Evolutionary conservation across 192 early-diverging fungal species (phyloP).

Genomic region (Helicostylum pulchrum): DNA sequence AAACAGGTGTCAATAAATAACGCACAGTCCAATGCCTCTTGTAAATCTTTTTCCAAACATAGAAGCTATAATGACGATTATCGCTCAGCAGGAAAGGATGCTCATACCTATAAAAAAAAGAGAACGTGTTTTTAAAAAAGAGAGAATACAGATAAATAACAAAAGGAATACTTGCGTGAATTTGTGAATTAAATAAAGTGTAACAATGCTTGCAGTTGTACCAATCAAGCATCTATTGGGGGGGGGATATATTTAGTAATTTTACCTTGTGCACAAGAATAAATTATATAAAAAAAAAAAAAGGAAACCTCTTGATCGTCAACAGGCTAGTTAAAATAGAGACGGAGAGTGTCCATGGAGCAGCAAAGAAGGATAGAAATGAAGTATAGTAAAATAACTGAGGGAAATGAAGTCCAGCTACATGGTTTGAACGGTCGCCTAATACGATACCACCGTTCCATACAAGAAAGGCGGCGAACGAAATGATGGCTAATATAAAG

Average conservation of each 20-base stretch:
- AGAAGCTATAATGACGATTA: conserved; percentile 96
- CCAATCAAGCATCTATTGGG: no score
- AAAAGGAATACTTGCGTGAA: conserved; percentile 49
- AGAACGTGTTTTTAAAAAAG: neutral
- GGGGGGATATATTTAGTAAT: no score
- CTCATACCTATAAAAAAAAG: conserved; percentile 54
- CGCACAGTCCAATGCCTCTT: conserved; percentile 47
- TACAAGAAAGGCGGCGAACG: conserved; percentile 67
- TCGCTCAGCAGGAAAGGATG: conserved; percentile 94
- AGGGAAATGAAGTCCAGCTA: conserved; percentile 71
- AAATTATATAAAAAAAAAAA: no score
- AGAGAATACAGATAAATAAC: neutral
- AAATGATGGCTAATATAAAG: conserved; percentile 43
- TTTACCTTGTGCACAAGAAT: no score
- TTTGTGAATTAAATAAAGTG: conserved; percentile 42
- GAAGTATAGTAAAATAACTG: conserved; percentile 85
- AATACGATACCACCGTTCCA: conserved; percentile 86
- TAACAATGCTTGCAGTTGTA: conserved; percentile 9
- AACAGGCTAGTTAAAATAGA: neutral
- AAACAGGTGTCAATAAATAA: conserved; percentile 66
- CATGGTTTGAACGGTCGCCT: conserved; percentile 84
- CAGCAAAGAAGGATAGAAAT: conserved; percentile 50
- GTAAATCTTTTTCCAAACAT: conserved; percentile 85
- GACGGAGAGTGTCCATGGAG: conserved; percentile 43
- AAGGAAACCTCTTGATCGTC: no score